Conservation (phyloP, 202 grass and related monocot species). For the Zizania palustris region DNA sequence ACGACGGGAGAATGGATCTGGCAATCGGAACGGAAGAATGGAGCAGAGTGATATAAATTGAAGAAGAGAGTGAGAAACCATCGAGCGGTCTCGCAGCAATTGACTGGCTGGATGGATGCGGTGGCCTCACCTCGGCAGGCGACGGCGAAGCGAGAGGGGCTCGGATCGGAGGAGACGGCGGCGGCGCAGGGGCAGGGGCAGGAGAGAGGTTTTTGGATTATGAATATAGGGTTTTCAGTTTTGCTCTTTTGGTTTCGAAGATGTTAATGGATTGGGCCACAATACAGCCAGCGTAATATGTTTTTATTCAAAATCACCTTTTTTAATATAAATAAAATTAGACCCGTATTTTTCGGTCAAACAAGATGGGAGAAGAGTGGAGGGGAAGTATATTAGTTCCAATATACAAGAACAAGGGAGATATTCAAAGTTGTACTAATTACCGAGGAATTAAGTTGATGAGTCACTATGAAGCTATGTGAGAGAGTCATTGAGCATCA, state of each 20-base stretch:
- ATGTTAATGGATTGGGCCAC: too few relatives aligned
- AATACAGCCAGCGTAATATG: too few relatives aligned
- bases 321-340: too few relatives aligned
- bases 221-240: conserved; percentile 53
- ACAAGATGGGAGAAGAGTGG: too few relatives aligned
- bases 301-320: too few relatives aligned
- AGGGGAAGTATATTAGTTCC: too few relatives aligned
- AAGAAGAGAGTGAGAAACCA: background rate
- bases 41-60: background rate
- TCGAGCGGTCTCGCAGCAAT: background rate
- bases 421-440: too few relatives aligned
- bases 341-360: too few relatives aligned
- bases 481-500: too few relatives aligned
- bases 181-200: conserved; percentile 46
- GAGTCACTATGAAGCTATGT: too few relatives aligned
- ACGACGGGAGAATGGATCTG: background rate
- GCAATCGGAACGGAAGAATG: background rate
- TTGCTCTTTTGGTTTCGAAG: background rate
- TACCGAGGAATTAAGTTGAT: too few relatives aligned
- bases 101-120: background rate
- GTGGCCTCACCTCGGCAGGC: conserved; percentile 42
- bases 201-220: conserved; percentile 11
- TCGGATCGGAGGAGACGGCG: background rate
- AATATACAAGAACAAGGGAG: too few relatives aligned
- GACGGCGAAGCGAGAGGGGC: background rate